Percentiles rank a stretch among this genome's conserved stretches.
Evolutionary conservation across 306 rosid genomes (phyloP).

Genomic region (Abrus precatorius): DNA sequence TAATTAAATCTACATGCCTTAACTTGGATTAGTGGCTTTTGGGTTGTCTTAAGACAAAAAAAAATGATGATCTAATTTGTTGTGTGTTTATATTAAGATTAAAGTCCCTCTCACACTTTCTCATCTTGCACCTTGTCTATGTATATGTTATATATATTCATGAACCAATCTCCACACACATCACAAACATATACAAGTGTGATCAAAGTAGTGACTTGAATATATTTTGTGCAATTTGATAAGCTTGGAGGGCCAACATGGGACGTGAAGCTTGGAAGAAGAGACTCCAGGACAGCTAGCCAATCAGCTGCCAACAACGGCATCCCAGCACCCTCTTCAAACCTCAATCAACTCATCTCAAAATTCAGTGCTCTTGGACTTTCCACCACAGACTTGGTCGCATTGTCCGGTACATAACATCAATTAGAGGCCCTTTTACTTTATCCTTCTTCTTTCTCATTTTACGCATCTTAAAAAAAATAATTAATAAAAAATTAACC

Average conservation of each 20-base stretch:
- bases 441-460: no score
- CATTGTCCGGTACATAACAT: slow-evolving; percentile 65
- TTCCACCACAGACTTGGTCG: slow-evolving; percentile 81
- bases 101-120: not conserved
- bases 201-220: no score
- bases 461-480: no score
- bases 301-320: slow-evolving; percentile 72
- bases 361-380: slow-evolving; percentile 73
- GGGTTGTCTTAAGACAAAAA: no score
- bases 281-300: slow-evolving; percentile 79
- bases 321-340: slow-evolving; percentile 78
- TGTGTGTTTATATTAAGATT: not conserved
- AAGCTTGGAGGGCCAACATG: slow-evolving; percentile 91
- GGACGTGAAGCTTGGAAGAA: slow-evolving; percentile 89
- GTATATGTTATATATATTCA: not conserved
- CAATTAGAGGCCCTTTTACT: no score
- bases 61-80: not conserved
- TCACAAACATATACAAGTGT: not conserved
- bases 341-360: slow-evolving; percentile 69
- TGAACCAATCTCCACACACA: not conserved
- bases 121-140: not conserved
- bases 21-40: no score
- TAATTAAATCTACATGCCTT: no score
- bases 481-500: no score
- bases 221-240: not conserved